Base-by-base conservation (phyloP, 148 eudicot genomes). In the Camellia japonica region DNA sequence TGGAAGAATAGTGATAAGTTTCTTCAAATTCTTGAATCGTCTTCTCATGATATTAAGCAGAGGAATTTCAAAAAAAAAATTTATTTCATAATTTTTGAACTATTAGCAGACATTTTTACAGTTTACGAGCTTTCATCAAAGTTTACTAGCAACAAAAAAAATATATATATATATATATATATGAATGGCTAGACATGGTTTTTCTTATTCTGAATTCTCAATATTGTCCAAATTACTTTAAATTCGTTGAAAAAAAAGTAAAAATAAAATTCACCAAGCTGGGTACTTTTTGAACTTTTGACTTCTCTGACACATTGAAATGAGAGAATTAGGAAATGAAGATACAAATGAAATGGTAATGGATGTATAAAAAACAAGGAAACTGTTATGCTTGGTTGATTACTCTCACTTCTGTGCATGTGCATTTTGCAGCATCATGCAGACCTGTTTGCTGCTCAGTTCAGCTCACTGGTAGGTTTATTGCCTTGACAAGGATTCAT, bases 371-470 rank as follows among this genome's bases (percentile, higher is more conserved):
- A 69, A 51, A 49, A 14, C 47, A 23, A 73, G 62, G 44, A 23
- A 52, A 23, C 6, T 30, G 61, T 73, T 46, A 8, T 46, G 12
- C 41, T 74, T 15, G 64, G 46, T 74, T 74, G 19, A 63, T 47
- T 58, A 76, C 47, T 62, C 46, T 63, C 44, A 76, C 79, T 76
- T 62, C n/a, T 63, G 79, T 63, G 70, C 41, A 62, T 49, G 52
- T 63, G 41, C 64, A 76, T 76, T 46, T 76, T 65, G 59, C 65
- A 76, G 79, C 79, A 23, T 63, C 79, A 63, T 20, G 79, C 42
- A 44, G 56, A 76, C 70, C 59, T 76, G 70, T 76, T 76, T 64
- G 70, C 19, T 47, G 16, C 59, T 63, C 79, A 76, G 44, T 49
- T 63, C 44, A 20, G 44, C 55, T 64, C 79, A 63, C 56, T 63